These are phyloP conservation scores for Pistacia vera DNA, from an alignment of 345 rosid species.

Conservation along the genomic window DNA sequence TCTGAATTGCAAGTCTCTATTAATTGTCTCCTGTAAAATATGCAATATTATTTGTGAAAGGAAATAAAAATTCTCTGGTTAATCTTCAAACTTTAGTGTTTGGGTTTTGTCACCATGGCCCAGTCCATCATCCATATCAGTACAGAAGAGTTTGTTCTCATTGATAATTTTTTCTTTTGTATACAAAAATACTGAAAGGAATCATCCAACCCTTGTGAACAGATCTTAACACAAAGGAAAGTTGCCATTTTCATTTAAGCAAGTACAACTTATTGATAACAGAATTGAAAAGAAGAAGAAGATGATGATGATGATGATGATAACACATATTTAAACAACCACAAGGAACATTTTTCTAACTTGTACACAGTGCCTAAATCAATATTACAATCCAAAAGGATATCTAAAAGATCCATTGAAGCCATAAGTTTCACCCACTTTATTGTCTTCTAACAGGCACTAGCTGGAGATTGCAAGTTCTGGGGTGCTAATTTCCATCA, in stretches of 20 bases:
- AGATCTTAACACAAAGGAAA: not conserved
- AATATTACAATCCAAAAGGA: slow-evolving; percentile 11
- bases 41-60: not conserved
- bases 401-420: slow-evolving; percentile 8
- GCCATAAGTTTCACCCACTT: slow-evolving; percentile 6
- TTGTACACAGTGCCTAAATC: slow-evolving; percentile 14
- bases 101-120: no score
- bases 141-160: no score
- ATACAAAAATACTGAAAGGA: no score
- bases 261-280: not conserved
- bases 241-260: slow-evolving; percentile 2
- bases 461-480: slow-evolving; percentile 59
- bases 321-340: not conserved
- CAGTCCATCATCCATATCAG: no score
- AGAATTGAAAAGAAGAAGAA: slow-evolving; percentile 2
- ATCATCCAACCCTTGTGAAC: no score
- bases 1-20: not conserved
- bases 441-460: not conserved
- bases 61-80: not conserved
- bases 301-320: not conserved
- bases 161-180: no score
- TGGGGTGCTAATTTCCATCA: slow-evolving; percentile 42
- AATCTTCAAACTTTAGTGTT: no score
- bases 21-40: not conserved
- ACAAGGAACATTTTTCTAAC: not conserved